A percentile compares a stretch with the other conserved stretches of the same genome.
phyloP scores from a whole-genome alignment of 148 eudicot species.

The Chenopodium album region DNA sequence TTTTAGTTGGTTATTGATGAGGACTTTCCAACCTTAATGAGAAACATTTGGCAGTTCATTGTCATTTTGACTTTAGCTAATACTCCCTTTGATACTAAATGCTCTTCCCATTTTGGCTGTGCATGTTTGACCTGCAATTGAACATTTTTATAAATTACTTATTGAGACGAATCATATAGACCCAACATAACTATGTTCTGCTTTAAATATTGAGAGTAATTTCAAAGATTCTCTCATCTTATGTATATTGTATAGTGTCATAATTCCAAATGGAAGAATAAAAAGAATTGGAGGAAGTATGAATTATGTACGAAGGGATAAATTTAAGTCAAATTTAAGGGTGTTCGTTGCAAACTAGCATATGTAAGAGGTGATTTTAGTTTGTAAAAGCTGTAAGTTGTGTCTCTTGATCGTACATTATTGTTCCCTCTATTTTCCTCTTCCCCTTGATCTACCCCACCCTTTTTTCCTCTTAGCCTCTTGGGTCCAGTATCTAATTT shows the following conservation, averaged over 20 bases:
- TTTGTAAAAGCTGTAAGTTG: neutral
- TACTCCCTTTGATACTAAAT: no score
- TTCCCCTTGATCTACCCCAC: neutral
- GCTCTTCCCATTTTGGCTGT: no score
- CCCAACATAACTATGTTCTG: no score
- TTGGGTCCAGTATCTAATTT: neutral
- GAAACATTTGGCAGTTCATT: neutral
- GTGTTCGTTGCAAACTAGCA: neutral
- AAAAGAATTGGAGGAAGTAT: no score
- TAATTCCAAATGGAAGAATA: no score
- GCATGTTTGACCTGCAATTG: no score
- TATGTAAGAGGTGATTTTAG: neutral
- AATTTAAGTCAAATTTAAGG: neutral
- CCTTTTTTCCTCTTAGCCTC: neutral
- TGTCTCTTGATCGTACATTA: constrained; percentile 2
- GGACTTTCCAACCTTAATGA: neutral
- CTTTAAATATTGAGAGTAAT: no score
- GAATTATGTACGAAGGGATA: neutral
- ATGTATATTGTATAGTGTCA: no score
- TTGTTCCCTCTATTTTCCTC: neutral
- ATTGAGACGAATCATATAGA: no score
- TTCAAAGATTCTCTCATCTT: no score
- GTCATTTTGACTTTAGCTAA: neutral
- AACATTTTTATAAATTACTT: no score
- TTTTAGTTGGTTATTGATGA: neutral